Percentiles rank a stretch among this genome's conserved stretches.
Conservation (phyloP, 768 basidiomycete genomes). For the Lentinula aciculospora region DNA sequence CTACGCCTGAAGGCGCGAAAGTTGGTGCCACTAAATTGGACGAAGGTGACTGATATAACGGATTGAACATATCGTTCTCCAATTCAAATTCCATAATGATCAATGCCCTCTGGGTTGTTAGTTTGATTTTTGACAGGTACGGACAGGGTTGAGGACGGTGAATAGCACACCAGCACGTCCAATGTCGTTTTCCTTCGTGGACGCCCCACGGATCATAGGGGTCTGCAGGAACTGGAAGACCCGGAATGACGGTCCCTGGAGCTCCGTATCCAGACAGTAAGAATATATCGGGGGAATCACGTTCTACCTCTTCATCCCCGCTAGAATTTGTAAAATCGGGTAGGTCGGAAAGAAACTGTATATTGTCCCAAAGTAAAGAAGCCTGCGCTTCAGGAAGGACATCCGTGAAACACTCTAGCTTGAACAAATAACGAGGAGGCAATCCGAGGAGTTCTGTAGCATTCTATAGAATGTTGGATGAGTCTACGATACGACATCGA, state of each 20-base stretch:
- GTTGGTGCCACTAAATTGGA: background rate
- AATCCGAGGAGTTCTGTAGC: constrained; percentile 70
- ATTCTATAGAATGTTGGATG: constrained; percentile 40
- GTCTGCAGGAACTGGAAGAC: constrained; percentile 15
- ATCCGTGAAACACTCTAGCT: constrained; percentile 66
- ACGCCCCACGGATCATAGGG: constrained; percentile 9
- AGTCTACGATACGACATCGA: background rate
- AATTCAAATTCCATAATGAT: constrained; percentile 80
- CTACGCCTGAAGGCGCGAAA: background rate
- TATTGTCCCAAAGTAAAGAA: constrained; percentile 65
- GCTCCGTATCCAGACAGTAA: constrained; percentile 65
- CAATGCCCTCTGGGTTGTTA: background rate
- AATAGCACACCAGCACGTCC: constrained; percentile 69
- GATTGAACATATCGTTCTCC: constrained; percentile 64
- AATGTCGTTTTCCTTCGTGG: constrained; percentile 34
- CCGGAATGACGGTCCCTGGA: constrained; percentile 40
- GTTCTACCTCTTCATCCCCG: constrained; percentile 31
- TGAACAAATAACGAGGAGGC: constrained; percentile 65
- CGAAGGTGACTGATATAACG: constrained; percentile 47
- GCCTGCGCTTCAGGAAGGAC: constrained; percentile 62
- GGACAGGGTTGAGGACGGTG: constrained; percentile 41
- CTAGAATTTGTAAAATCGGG: background rate
- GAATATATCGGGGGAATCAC: constrained; percentile 54
- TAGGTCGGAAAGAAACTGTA: constrained; percentile 58
- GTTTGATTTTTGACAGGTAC: background rate